A percentile compares a stretch with the other conserved stretches of the same genome.
These are phyloP conservation scores for Candida gigantensis DNA, from an alignment of 1,139 yeast species.

Conservation along the genomic window DNA sequence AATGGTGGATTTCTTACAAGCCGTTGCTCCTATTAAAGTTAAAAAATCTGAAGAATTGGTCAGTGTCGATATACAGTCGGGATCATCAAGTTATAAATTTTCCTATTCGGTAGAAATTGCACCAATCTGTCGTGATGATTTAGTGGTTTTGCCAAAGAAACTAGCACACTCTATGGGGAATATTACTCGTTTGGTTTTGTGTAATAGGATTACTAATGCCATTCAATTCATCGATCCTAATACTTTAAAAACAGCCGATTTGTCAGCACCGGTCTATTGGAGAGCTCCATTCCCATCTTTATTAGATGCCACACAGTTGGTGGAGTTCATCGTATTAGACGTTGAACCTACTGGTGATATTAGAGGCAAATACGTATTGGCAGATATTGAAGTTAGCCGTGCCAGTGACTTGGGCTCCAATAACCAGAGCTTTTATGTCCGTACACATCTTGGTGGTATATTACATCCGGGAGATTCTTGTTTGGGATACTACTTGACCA, in stretches of 20 bases:
- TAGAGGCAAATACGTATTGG: slow-evolving; percentile 79
- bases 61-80: slow-evolving; percentile 90
- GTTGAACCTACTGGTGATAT: slow-evolving; percentile 90
- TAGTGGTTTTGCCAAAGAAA: slow-evolving; percentile 83
- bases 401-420: slow-evolving; percentile 83
- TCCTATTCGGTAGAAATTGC: slow-evolving; percentile 91
- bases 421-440: slow-evolving; percentile 75
- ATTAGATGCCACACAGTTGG: slow-evolving; percentile 72
- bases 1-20: slow-evolving; percentile 85
- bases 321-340: slow-evolving; percentile 90
- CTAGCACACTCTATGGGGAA: slow-evolving; percentile 85
- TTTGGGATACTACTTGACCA: slow-evolving; percentile 82
- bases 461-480: slow-evolving; percentile 96
- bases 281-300: slow-evolving; percentile 80
- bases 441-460: slow-evolving; percentile 91
- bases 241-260: slow-evolving; percentile 79
- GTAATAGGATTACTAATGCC: slow-evolving; percentile 79
- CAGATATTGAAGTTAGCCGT: slow-evolving; percentile 88
- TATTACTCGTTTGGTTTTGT: slow-evolving; percentile 78
- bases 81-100: slow-evolving; percentile 84
- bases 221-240: slow-evolving; percentile 84
- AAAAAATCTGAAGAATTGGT: slow-evolving; percentile 91
- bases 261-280: slow-evolving; percentile 80
- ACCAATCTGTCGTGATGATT: slow-evolving; percentile 97
- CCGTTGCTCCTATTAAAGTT: slow-evolving; percentile 85